Evolutionary conservation across 352 stramenopile species (phyloP).

Genomic region (Globisporangium spinosum): DNA sequence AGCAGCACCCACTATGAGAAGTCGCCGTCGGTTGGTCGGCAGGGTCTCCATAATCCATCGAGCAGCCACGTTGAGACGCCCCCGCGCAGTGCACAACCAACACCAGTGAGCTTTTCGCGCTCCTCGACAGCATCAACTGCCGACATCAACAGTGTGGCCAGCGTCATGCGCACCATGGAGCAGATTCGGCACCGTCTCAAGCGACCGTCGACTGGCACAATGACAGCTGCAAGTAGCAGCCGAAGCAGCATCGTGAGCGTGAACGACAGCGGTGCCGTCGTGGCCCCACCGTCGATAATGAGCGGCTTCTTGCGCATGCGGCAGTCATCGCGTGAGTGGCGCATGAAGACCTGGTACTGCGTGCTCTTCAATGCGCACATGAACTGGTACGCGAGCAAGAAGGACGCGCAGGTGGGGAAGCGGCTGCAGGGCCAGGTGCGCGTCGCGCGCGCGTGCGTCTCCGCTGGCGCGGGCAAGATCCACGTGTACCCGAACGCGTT

Average conservation of each 20-base stretch:
- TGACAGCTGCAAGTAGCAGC: slow-evolving; percentile 27
- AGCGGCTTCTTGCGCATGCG: slow-evolving; percentile 33
- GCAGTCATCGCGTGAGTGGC: slow-evolving; percentile 29
- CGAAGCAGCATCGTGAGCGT: slow-evolving; percentile 4
- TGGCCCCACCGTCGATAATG: slow-evolving; percentile 4
- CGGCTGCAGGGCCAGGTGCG: slow-evolving; percentile 19
- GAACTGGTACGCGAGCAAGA: slow-evolving; percentile 29
- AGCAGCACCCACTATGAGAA: not conserved
- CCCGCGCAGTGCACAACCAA: not conserved
- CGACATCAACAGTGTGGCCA: not conserved
- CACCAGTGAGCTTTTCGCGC: not conserved
- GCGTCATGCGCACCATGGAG: slow-evolving; percentile 15
- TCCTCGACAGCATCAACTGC: not conserved
- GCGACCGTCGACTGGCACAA: slow-evolving; percentile 19
- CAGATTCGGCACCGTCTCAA: slow-evolving; percentile 18
- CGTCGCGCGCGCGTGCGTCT: slow-evolving; percentile 16
- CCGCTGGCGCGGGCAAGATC: slow-evolving; percentile 22
- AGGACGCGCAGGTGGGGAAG: slow-evolving; percentile 25
- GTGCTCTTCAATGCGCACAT: slow-evolving; percentile 27
- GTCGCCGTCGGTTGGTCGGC: not conserved
- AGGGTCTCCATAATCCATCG: not conserved
- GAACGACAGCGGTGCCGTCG: slow-evolving; percentile 18
- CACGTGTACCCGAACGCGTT: slow-evolving; percentile 33
- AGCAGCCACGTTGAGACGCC: not conserved
- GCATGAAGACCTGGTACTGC: slow-evolving; percentile 45